Conservation (phyloP, 164 flowering plant genomes). For the Berberis thunbergii region DNA sequence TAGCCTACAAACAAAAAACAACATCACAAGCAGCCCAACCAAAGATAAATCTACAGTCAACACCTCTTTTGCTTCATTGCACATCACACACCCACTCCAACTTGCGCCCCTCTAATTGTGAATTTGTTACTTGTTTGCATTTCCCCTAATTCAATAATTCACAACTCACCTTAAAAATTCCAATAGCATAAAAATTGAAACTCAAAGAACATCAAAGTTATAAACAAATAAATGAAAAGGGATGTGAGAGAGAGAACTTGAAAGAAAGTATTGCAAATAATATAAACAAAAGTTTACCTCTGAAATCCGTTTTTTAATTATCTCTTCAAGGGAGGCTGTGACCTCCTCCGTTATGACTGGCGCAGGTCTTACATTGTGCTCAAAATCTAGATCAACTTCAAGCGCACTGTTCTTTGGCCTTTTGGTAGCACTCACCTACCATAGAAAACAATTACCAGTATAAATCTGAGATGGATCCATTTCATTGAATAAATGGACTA, state of each 20-base stretch:
- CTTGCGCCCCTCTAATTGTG: no score
- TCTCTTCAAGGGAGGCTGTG: constrained; percentile 70
- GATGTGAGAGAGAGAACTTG: neutral
- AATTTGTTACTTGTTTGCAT: no score
- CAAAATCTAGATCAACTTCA: constrained; percentile 86
- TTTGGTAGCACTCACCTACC: constrained; percentile 70
- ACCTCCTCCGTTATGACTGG: constrained; percentile 88
- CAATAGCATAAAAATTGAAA: no score
- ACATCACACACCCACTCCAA: no score
- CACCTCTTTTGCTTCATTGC: no score
- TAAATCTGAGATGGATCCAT: neutral
- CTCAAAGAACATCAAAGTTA: no score
- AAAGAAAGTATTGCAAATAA: neutral
- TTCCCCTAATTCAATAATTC: no score
- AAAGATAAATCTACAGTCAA: no score
- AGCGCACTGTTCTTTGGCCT: constrained; percentile 92
- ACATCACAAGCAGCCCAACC: no score
- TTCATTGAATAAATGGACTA: neutral
- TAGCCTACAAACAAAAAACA: no score
- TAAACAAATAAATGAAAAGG: neutral
- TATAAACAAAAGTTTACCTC: constrained; percentile 43
- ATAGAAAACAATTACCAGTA: constrained; percentile 7
- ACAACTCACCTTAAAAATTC: no score
- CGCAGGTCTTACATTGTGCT: constrained; percentile 82
- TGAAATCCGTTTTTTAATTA: constrained; percentile 57